Base-by-base conservation (phyloP, 139 green algal genomes). In the Closterium sp. region DNA sequence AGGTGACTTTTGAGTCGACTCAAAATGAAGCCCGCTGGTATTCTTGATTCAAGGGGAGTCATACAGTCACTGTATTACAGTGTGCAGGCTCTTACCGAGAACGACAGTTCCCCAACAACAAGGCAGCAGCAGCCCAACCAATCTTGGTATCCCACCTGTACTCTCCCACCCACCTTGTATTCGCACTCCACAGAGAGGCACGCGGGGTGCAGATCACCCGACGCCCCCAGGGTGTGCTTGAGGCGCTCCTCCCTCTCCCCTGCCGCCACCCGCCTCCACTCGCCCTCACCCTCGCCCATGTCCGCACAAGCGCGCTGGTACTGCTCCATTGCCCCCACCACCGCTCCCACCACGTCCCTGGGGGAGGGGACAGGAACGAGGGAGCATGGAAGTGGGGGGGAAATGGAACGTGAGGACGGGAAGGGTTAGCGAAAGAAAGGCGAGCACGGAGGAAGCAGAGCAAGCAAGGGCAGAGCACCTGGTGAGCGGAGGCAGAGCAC, bases 201-300 rank as follows among this genome's bases (percentile, higher is more conserved):
- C 21, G 90, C 85, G 11, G 86, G 85, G 86, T 92, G 85, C 13
- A 92, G 29, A 11, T 89, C 79, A 85, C 90, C 90, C 22, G 79
- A 38, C 17, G 90, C 90, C 27, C 45, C 29, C 86, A 92, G 13
- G n/a, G 86, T 45, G 30, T 92, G 90, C 90, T 73, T 92, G 28
- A 92, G 85, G 92, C 86, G 90, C 90, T 92, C 30, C 85, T 92
- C 90, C 29, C 90, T 92, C 84, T 92, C 84, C 28, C 11, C 85
- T 24, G 90, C 10, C 21, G 90, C 38, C 85, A 92, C 19, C 21
- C 29, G n/a, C n/a, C 90, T 86, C 89, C 90, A 62, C 28, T 31
- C 22, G 2, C 90, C 79, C 28, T 32, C 84, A 1, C 62, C 79
- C 28, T 32, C 89, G 32, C 62, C 79, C 21, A 32, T 32, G 42